These are phyloP conservation scores for Prunella vulgaris DNA, from an alignment of 257 asterid species.

Conservation along the genomic window DNA sequence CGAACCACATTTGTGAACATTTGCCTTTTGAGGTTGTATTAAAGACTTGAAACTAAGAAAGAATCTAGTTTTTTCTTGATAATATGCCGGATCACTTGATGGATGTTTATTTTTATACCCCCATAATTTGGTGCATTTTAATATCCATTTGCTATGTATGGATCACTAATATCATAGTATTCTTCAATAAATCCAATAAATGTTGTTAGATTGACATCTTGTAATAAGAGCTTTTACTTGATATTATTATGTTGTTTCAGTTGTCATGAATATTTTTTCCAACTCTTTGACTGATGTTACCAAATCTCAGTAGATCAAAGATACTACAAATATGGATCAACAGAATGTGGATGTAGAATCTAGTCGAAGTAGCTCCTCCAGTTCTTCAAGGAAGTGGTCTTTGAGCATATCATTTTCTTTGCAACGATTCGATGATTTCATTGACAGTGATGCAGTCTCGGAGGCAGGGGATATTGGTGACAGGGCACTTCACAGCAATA, in stretches of 20 bases:
- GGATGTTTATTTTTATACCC: too few species aligned
- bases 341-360: slow-evolving; percentile 32
- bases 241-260: too few species aligned
- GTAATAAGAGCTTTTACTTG: too few species aligned
- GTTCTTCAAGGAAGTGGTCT: slow-evolving; percentile 52
- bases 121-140: too few species aligned
- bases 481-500: slow-evolving; percentile 55
- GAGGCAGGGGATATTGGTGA: slow-evolving; percentile 98
- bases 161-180: not conserved
- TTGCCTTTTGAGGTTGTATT: too few species aligned
- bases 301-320: slow-evolving; percentile 5
- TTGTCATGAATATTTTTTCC: not conserved
- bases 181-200: too few species aligned
- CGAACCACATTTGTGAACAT: too few species aligned
- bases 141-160: not conserved
- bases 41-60: too few species aligned
- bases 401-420: slow-evolving; percentile 28
- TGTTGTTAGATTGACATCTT: too few species aligned
- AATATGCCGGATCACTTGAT: too few species aligned
- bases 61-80: too few species aligned
- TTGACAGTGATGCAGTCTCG: slow-evolving; percentile 57
- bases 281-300: not conserved
- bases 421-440: slow-evolving; percentile 32
- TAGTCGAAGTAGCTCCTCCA: slow-evolving; percentile 37
- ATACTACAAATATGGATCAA: slow-evolving; percentile 34